Base-by-base conservation (phyloP, 2,329 filamentous ascomycete species). In the Fusarium sp. region DNA sequence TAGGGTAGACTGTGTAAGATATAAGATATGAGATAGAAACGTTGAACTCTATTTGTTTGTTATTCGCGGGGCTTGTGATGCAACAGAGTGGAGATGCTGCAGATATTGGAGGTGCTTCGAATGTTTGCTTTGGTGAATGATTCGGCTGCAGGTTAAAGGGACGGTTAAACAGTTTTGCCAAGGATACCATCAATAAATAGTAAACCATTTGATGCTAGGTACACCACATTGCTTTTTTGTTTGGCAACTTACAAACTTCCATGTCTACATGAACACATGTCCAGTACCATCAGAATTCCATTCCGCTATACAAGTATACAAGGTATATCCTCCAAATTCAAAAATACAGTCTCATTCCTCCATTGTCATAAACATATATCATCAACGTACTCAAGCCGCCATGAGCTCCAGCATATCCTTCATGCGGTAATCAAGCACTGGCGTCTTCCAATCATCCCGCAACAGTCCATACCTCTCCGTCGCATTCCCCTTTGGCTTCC, bases 371-470 rank as follows among this genome's bases (percentile, higher is more conserved):
- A 63, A 63, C 36, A 24, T 23, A 14, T 17, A 49, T 52, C 14
- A 24, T 52, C 44, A 42, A 21, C 20, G 26, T 38, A 40, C 30
- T 50, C 53, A 67, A 46, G 58, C 44, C 28, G 61, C 75, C 77
- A 85, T 88, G 39, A 88, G 78, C 74, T 85, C 83, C 38, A 81
- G 76, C 83, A 90, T 85, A 68, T 89, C 86, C 69, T 83, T 84
- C 83, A 90, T 82, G 56, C 88, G 80, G 76, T 89, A 89, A 73
- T 89, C 88, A 70, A 87, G 77, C 53, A 89, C 80, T 0, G 86
- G 84, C 19, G 87, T 90, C 65, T 83, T 72, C 89, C 89, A 91
- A 75, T 89, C 87, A 70, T 90, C 88, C 62, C 83, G 77, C 19
- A 91, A 77, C 23, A 91, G 77, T 4, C 85, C 84, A 73, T 91